phyloP scores from a whole-genome alignment of 176 grass and related monocot species.

The Aegilops speltoides region DNA sequence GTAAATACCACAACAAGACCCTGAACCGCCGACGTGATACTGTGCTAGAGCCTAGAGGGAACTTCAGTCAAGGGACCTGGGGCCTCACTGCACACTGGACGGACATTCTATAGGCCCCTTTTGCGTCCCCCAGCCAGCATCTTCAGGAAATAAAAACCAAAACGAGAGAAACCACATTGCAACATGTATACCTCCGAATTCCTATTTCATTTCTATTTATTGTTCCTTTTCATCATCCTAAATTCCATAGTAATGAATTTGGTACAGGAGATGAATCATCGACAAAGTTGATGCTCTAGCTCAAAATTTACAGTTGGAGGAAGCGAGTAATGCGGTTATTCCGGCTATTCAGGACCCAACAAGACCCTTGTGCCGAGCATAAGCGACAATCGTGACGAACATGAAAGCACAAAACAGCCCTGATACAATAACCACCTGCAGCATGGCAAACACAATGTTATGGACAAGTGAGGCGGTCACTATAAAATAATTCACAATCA shows the following conservation, averaged over 20 bases:
- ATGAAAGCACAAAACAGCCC: constrained; percentile 59
- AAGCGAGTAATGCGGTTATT: constrained; percentile 33
- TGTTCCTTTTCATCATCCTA: constrained; percentile 28
- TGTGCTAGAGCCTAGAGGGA: too few species aligned
- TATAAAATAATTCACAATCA: background rate
- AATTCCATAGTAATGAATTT: constrained; percentile 34
- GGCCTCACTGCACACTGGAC: background rate
- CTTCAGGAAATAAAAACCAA: too few species aligned
- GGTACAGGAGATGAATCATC: constrained; percentile 45
- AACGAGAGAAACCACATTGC: background rate
- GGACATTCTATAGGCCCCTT: background rate
- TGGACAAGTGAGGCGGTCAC: background rate
- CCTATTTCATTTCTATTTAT: constrained; percentile 27
- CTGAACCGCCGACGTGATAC: too few species aligned
- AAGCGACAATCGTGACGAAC: constrained; percentile 78
- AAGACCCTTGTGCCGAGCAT: constrained; percentile 98
- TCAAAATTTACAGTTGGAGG: constrained; percentile 42
- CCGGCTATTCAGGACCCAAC: constrained; percentile 75
- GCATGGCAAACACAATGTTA: constrained; percentile 28
- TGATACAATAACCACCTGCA: constrained; percentile 72
- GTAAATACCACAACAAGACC: too few species aligned
- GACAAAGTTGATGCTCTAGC: constrained; percentile 31
- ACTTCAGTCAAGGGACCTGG: too few species aligned
- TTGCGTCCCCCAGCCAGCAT: background rate
- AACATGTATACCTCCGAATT: constrained; percentile 23